These are phyloP conservation scores for Rhodotorula taiwanensis DNA, from an alignment of 768 basidiomycete genomes.

Conservation along the genomic window DNA sequence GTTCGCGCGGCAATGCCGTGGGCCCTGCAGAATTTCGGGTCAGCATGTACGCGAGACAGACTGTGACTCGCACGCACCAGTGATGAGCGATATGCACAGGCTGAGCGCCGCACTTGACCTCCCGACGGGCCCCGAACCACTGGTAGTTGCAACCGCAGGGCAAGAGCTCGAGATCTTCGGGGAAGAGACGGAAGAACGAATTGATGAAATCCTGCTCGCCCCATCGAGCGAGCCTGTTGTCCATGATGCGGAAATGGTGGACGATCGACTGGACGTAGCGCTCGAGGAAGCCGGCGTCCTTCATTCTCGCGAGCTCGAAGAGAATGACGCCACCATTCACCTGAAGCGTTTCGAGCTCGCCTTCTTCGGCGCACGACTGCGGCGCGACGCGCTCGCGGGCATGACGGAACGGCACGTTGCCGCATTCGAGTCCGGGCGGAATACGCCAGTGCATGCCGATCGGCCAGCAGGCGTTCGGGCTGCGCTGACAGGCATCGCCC, in stretches of 20 bases:
- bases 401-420: constrained; percentile 19
- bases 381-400: background rate
- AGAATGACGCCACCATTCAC: constrained; percentile 36
- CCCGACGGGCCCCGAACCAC: constrained; percentile 28
- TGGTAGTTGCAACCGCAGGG: constrained; percentile 39
- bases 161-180: constrained; percentile 27
- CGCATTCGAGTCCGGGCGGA: constrained; percentile 25
- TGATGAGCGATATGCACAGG: constrained; percentile 31
- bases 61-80: constrained; percentile 12
- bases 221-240: constrained; percentile 10
- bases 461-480: constrained; percentile 33
- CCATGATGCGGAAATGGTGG: constrained; percentile 22
- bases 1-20: constrained; percentile 23
- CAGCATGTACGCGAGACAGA: background rate
- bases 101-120: constrained; percentile 30
- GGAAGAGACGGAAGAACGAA: constrained; percentile 35
- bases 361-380: constrained; percentile 15
- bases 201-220: constrained; percentile 39
- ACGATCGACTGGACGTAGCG: constrained; percentile 33
- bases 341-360: constrained; percentile 30
- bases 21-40: constrained; percentile 6
- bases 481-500: constrained; percentile 34
- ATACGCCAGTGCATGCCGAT: constrained; percentile 29
- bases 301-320: constrained; percentile 26
- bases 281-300: constrained; percentile 25